Evolutionary conservation across 352 stramenopile species (phyloP), one percentile per base, ranked within the genome.

Genomic region (Stramenopiles sp.): DNA sequence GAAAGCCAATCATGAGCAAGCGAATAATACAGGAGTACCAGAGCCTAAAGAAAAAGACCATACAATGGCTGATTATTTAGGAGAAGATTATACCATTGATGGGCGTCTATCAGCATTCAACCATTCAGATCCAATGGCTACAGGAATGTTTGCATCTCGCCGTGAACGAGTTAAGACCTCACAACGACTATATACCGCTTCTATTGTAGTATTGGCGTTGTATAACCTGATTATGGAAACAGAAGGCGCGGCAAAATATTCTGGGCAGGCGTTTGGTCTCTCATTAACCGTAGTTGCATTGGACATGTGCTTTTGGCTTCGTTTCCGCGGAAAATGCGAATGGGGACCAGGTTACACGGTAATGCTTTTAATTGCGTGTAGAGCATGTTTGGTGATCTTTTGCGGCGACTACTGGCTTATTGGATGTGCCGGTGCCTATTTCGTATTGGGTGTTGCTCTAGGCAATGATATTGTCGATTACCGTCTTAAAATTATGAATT

Each of bases 291-390:
- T 93, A 0, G 31, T 92, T 32, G 79, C 92, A 0, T 82, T 92
- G 0, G 89, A 94, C 80, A 23, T 86, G 27, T 92, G 87, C 43
- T 85, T 93, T 30, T 90, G 86, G 74, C 89, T 92, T 84, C 83
- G 92, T 29, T 83, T 84, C 38, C 86, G 88, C 4, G 89, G 88
- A 27, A 85, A 87, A 32, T 81, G 88, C 4, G 86, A 86, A 0
- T 94, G 89, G 89, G 91, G 86, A 0, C 85, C 89, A 0, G 89
- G 89, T 0, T 92, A 91, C 80, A 89, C 90, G 0, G 88, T 91
- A 13, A 88, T 92, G n/a, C 81, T 93, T 29, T 82, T 94, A 78
- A 89, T 88, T 33, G 83, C 83, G 1, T 84, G 88, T 0, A 86
- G 89, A 20, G 87, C 91, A 30, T 89, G 86, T 78, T 83, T 93